A percentile compares a stretch with the other conserved stretches of the same genome.
Conservation (phyloP, 108 stramenopile species). For the Pseudonitzschia pungens region DNA sequence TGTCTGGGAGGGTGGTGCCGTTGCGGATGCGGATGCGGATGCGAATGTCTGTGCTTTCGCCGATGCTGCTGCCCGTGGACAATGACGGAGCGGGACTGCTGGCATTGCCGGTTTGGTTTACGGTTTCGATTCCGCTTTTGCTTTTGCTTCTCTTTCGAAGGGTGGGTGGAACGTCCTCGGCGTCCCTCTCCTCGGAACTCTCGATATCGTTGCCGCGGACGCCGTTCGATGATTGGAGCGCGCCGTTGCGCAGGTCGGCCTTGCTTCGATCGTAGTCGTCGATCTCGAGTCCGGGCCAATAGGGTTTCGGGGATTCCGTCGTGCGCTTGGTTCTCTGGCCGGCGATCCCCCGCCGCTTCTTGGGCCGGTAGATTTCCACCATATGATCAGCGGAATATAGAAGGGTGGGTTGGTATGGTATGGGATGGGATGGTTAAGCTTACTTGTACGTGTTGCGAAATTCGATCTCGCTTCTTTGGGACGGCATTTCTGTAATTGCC, state of each 20-base stretch:
- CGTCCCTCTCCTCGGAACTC: neutral
- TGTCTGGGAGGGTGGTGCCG: neutral
- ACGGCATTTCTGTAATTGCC: no score
- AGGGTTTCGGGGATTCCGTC: neutral
- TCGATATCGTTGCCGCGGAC: neutral
- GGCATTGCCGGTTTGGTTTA: neutral
- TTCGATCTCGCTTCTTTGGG: no score
- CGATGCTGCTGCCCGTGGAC: no score
- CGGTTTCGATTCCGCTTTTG: neutral
- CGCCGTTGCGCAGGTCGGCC: neutral
- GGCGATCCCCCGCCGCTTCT: constrained; percentile 6
- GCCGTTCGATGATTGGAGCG: neutral
- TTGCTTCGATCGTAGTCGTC: neutral
- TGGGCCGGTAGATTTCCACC: neutral
- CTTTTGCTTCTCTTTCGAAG: no score
- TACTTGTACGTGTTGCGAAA: no score
- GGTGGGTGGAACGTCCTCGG: no score
- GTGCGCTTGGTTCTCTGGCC: neutral
- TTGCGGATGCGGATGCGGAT: neutral
- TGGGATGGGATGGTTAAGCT: no score
- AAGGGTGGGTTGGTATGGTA: neutral
- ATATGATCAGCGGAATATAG: neutral
- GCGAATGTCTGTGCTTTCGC: no score
- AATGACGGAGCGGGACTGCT: no score
- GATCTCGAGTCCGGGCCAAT: constrained; percentile 8